phyloP scores from a whole-genome alignment of 2,329 filamentous ascomycete genomes.

The Ophiocordyceps camponoti-leonardi region DNA sequence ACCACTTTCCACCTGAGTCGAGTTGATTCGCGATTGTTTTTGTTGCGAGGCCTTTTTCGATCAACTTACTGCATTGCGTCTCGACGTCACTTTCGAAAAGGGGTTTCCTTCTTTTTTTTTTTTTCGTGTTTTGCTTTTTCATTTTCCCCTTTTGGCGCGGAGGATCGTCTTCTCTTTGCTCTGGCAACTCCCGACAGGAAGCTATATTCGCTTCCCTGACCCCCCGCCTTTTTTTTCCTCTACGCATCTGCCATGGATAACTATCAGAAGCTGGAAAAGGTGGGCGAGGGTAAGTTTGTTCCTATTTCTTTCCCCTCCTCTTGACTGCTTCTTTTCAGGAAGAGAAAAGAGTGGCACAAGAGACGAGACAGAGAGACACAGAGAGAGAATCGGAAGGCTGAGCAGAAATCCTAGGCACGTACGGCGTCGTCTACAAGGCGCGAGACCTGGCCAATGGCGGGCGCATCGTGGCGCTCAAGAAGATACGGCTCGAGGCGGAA shows the following conservation, averaged over 20 bases:
- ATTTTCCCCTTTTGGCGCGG: not conserved
- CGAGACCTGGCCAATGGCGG: conserved; percentile 66
- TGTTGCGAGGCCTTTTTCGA: too few relatives aligned
- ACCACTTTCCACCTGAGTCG: too few relatives aligned
- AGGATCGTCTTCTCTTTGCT: not conserved
- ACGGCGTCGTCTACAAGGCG: conserved; percentile 91
- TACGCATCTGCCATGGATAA: conserved; percentile 53
- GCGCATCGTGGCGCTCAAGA: conserved; percentile 84
- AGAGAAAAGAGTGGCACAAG: too few relatives aligned
- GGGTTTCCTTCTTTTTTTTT: not conserved
- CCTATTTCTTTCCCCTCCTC: not conserved
- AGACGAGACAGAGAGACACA: too few relatives aligned
- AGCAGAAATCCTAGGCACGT: conserved; percentile 46
- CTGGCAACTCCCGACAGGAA: not conserved
- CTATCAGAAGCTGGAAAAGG: conserved; percentile 93
- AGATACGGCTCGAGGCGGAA: conserved; percentile 87
- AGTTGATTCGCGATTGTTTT: too few relatives aligned
- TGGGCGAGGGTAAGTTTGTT: conserved; percentile 61
- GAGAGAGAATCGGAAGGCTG: too few relatives aligned
- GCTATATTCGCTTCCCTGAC: not conserved
- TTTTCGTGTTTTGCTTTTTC: not conserved
- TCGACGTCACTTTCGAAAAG: too few relatives aligned
- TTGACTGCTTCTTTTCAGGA: not conserved
- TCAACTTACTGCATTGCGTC: too few relatives aligned
- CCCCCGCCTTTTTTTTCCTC: not conserved